Evolutionary conservation across 129 eudicot genomes (phyloP).

Genomic region (Arctium minus): DNA sequence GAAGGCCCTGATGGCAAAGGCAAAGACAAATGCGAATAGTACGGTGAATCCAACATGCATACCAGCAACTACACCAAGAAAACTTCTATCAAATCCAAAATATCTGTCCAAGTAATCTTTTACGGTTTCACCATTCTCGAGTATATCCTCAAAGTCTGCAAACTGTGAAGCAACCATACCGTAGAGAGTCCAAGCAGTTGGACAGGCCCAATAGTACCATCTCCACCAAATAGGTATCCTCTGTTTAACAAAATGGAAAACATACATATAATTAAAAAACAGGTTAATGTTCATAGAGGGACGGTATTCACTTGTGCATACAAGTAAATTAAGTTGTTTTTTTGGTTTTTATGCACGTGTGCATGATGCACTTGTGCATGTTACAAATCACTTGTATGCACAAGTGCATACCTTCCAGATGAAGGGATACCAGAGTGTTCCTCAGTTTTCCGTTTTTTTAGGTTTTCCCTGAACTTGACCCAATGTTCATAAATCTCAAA

Average conservation of each 20-base stretch:
- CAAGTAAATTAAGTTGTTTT: too few species aligned
- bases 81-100: slow-evolving; percentile 31
- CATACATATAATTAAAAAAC: neutral
- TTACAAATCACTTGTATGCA: too few species aligned
- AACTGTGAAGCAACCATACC: slow-evolving; percentile 61
- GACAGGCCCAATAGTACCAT: slow-evolving; percentile 64
- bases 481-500: too few species aligned
- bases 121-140: slow-evolving; percentile 3
- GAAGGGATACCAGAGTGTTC: too few species aligned
- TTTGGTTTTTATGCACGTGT: too few species aligned
- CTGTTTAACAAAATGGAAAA: slow-evolving; percentile 8
- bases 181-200: slow-evolving; percentile 64
- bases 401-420: too few species aligned
- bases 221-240: slow-evolving; percentile 77
- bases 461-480: too few species aligned
- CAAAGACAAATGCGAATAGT: slow-evolving; percentile 26
- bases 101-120: slow-evolving; percentile 20
- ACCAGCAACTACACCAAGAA: slow-evolving; percentile 37
- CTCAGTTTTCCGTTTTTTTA: too few species aligned
- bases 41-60: slow-evolving; percentile 26
- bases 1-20: slow-evolving; percentile 32
- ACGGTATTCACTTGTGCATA: too few species aligned
- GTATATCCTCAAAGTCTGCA: slow-evolving; percentile 27
- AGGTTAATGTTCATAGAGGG: too few species aligned
- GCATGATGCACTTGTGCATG: too few species aligned